A percentile compares a stretch with the other conserved stretches of the same genome.
Conservation (phyloP, 139 green algal species). For the Penium margaritaceum region DNA sequence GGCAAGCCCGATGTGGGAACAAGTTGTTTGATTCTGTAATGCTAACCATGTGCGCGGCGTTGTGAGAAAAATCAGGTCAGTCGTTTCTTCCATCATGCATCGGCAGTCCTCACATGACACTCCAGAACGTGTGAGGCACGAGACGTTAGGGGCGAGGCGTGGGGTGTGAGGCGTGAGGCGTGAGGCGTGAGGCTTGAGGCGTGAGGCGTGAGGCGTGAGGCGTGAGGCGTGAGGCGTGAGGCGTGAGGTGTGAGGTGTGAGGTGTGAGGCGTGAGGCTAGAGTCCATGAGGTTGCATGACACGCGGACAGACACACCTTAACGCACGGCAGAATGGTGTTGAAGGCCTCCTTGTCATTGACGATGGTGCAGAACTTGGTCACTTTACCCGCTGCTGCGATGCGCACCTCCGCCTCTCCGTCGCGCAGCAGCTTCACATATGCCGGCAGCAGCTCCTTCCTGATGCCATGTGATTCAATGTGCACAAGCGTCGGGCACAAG, state of each 20-base stretch:
- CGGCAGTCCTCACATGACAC: no score
- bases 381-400: constrained; percentile 76
- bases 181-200: background rate
- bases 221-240: background rate
- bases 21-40: no score
- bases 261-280: background rate
- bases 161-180: background rate
- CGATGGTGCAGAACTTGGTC: constrained; percentile 57
- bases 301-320: constrained; percentile 49
- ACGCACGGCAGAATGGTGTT: constrained; percentile 70
- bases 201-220: background rate
- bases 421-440: constrained; percentile 71
- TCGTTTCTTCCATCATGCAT: no score
- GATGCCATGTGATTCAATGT: no score
- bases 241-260: background rate
- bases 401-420: constrained; percentile 72
- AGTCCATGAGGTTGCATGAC: no score
- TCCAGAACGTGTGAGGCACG: no score
- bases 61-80: no score
- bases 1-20: no score
- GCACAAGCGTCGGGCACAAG: no score
- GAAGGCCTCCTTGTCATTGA: constrained; percentile 32
- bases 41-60: no score
- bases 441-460: constrained; percentile 73
- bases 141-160: background rate